Percentiles rank a stretch among this genome's conserved stretches.
These are phyloP conservation scores for Dioscorea alata DNA, from an alignment of 106 monocot genomes.

Conservation along the genomic window DNA sequence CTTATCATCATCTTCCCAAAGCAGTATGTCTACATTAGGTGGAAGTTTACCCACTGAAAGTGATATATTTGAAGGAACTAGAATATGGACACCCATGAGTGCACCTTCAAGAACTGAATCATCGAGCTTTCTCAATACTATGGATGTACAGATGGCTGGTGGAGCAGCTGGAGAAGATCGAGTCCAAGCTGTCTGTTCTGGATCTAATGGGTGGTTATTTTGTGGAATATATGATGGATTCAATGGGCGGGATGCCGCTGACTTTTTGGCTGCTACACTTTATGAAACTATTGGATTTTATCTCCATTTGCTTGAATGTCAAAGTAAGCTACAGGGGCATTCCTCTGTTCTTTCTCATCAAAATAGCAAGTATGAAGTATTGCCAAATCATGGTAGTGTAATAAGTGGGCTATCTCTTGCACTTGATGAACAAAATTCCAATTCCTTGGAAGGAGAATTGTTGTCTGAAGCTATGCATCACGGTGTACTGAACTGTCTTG, in stretches of 20 bases:
- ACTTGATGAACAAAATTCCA: constrained; percentile 19
- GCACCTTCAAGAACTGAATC: constrained; percentile 37
- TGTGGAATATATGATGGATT: constrained; percentile 96
- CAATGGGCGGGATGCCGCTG: constrained; percentile 91
- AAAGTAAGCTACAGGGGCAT: constrained; percentile 26
- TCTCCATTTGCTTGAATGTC: constrained; percentile 40
- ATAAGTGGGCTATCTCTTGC: constrained; percentile 28
- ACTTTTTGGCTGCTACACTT: constrained; percentile 66
- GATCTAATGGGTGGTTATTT: constrained; percentile 78
- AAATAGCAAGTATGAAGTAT: constrained; percentile 1
- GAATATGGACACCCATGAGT: constrained; percentile 23
- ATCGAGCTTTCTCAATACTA: constrained; percentile 62
- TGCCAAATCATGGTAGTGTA: background rate
- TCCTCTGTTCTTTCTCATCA: background rate
- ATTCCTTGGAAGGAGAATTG: constrained; percentile 4
- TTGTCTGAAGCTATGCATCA: constrained; percentile 27
- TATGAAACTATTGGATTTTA: constrained; percentile 60
- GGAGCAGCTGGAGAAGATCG: constrained; percentile 94
- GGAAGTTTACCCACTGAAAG: constrained; percentile 26
- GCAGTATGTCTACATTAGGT: constrained; percentile 27
- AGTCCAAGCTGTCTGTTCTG: constrained; percentile 89
- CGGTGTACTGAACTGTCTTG: constrained; percentile 58
- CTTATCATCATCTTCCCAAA: constrained; percentile 35
- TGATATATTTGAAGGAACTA: constrained; percentile 22
- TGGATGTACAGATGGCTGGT: constrained; percentile 72